A percentile compares a stretch with the other conserved stretches of the same genome.
Evolutionary conservation across 257 asterid genomes (phyloP).

Genomic region (Solanum rostratum): DNA sequence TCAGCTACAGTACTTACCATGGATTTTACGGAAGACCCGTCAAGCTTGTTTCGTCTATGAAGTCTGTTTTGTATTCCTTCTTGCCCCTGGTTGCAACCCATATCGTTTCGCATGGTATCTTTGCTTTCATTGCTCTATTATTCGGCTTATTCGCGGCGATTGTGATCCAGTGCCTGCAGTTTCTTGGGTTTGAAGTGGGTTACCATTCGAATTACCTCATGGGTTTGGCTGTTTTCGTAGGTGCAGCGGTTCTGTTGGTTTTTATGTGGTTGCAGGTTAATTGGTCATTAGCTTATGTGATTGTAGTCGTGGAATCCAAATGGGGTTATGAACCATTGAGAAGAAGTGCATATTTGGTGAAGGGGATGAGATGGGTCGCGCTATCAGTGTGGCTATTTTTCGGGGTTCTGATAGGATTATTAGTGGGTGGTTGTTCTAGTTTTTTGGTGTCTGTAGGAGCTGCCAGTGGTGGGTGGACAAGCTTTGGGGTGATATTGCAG

Average conservation of each 20-base stretch:
- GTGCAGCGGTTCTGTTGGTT: background rate
- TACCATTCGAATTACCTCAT: slow-evolving; percentile 2
- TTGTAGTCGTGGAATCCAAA: slow-evolving; percentile 52
- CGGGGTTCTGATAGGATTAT: background rate
- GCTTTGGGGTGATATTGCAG: slow-evolving; percentile 39
- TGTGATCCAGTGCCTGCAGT: background rate
- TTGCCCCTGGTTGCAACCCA: slow-evolving; percentile 16
- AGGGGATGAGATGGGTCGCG: slow-evolving; percentile 36
- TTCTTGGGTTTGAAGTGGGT: slow-evolving; percentile 31
- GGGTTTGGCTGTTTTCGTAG: background rate
- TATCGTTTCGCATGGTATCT: background rate
- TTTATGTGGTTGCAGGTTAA: slow-evolving; percentile 23
- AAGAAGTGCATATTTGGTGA: slow-evolving; percentile 46
- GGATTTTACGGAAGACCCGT: slow-evolving; percentile 52
- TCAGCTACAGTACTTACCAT: slow-evolving; percentile 45
- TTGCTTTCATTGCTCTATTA: background rate
- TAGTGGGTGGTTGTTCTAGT: slow-evolving; percentile 14
- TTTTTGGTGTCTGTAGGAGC: slow-evolving; percentile 15
- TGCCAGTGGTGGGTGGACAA: slow-evolving; percentile 19
- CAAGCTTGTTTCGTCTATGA: slow-evolving; percentile 26
- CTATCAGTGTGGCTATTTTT: slow-evolving; percentile 15
- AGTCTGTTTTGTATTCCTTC: slow-evolving; percentile 33
- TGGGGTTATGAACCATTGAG: slow-evolving; percentile 51
- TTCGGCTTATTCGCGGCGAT: background rate
- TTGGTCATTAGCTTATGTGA: slow-evolving; percentile 33